Evolutionary conservation across 2,329 filamentous ascomycete species (phyloP), one percentile per base, ranked within the genome.

Genomic region (Thielaviopsis punctulata): DNA sequence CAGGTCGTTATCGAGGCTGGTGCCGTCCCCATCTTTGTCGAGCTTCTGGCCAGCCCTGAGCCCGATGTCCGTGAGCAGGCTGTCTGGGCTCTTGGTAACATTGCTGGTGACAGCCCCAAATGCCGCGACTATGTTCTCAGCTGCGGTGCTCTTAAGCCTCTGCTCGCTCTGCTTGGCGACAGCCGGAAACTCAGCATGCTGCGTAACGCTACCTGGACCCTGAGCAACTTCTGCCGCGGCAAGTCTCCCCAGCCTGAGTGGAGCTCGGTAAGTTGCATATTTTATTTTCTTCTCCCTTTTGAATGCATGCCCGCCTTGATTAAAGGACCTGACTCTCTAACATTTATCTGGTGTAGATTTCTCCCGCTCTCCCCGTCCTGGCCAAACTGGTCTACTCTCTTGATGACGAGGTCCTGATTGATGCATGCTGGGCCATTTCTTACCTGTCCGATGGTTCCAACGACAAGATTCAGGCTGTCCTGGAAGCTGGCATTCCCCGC

Each of bases 161-260:
- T 98, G 53, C 79, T 98, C 53, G 79, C 80, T 63, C 78, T 98
- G 45, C 80, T 98, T 53, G 90, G 90, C 52, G 92, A 98, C 68
- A 95, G 92, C 73, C 88, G 92, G 63, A 98, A 98, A 76, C 75
- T 98, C 54, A 96, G 89, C 77, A 98, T 98, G 92, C 82, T 98
- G 50, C 80, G 92, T 60, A 98, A 98, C 66, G 92, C 92, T 33
- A 98, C 92, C 22, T 98, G 92, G 92, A 98, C 92, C 45, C 73
- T 98, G 53, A 96, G 92, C 77, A 98, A 98, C 76, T 98, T 98
- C 73, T 98, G 92, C 73, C 87, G 92, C 75, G 92, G 92, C 70
- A 98, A 98, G 79, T 95, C 90, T 8, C 92, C 92, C 49, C 92
- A 98, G 72, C 92, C 92, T 46, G 92, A 98, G 66, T 98, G 92